These are phyloP conservation scores for Trametes polyzona DNA, from an alignment of 1,284 basidiomycete genomes.

Conservation along the genomic window DNA sequence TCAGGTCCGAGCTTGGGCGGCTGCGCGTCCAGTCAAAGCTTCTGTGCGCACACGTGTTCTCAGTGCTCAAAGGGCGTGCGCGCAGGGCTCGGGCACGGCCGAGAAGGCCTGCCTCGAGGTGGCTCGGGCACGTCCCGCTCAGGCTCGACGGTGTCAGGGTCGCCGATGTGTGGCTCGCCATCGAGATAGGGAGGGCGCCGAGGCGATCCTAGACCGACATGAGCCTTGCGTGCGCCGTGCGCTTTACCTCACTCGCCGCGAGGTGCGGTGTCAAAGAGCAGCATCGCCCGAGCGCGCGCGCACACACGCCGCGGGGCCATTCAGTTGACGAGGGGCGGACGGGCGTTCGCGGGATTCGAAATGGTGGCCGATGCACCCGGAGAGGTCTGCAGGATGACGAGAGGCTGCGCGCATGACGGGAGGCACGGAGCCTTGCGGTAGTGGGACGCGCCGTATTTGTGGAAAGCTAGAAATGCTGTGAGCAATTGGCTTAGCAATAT, in stretches of 20 bases:
- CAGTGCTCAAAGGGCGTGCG: neutral
- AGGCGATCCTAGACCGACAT: conserved; percentile 12
- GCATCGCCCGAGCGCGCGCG: neutral
- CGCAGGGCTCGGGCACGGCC: neutral
- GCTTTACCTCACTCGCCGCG: conserved; percentile 10
- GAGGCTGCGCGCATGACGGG: neutral
- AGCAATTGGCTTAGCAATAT: neutral
- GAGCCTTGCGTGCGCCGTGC: conserved; percentile 4
- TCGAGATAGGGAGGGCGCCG: conserved; percentile 5
- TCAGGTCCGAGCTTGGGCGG: neutral
- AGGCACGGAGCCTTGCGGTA: neutral
- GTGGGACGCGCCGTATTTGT: neutral
- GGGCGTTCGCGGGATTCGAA: conserved; percentile 2
- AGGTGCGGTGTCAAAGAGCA: conserved; percentile 2
- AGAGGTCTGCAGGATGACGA: neutral
- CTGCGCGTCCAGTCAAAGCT: neutral
- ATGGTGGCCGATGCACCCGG: neutral
- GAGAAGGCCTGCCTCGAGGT: conserved; percentile 1
- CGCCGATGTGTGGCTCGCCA: neutral
- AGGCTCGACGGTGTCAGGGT: conserved; percentile 7
- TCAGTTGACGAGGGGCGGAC: neutral
- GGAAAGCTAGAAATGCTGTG: neutral
- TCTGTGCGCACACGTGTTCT: neutral
- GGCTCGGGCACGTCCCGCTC: conserved; percentile 3
- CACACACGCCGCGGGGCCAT: neutral